Evolutionary conservation across 1,284 basidiomycete genomes (phyloP).

Genomic region (Pisolithus thermaeus): DNA sequence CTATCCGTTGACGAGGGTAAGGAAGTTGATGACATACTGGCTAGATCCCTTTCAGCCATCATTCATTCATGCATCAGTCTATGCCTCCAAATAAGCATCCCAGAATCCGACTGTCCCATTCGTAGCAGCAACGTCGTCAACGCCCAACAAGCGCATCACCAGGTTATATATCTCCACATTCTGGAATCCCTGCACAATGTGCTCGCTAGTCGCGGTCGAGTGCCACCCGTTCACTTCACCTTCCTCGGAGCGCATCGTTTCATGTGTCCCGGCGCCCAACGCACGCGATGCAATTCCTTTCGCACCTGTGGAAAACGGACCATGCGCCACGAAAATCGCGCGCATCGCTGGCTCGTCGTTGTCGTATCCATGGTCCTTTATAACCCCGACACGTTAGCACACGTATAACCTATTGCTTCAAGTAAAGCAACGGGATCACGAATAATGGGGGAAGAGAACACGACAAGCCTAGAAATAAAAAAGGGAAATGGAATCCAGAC

Average conservation of each 20-base stretch:
- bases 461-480: not conserved
- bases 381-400: not conserved
- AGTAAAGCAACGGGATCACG: too few relatives aligned
- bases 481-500: conserved; percentile 23
- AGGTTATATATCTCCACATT: conserved; percentile 86
- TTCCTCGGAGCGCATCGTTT: not conserved
- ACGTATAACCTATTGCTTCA: not conserved
- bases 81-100: conserved; percentile 56
- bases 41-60: too few relatives aligned
- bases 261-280: not conserved
- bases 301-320: conserved; percentile 69
- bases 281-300: conserved; percentile 39
- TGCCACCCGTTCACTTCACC: conserved; percentile 48
- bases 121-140: conserved; percentile 54
- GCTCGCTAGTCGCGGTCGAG: conserved; percentile 54
- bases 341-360: conserved; percentile 74
- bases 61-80: not conserved
- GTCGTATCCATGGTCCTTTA: conserved; percentile 80
- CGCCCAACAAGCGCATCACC: conserved; percentile 67
- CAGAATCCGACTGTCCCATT: conserved; percentile 81
- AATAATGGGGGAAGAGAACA: too few relatives aligned
- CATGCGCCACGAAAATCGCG: conserved; percentile 86
- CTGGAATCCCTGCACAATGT: conserved; percentile 73
- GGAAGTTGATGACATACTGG: too few relatives aligned
- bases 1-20: too few relatives aligned